Evolutionary conservation across 495 filamentous ascomycete genomes (phyloP).

Genomic region (Talaromyces stipitatus): DNA sequence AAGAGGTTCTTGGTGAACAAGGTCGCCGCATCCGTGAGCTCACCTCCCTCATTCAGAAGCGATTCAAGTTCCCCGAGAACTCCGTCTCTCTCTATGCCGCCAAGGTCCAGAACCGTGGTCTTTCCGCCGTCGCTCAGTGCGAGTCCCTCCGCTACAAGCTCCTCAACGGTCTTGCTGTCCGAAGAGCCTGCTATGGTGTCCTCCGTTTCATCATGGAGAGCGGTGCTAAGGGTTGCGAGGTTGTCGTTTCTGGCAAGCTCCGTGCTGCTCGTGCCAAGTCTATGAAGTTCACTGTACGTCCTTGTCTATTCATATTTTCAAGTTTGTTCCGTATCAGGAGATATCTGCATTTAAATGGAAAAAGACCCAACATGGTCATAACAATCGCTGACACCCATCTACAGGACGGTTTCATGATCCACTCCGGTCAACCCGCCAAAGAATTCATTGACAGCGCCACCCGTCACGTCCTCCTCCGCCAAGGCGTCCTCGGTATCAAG

Average conservation of each 20-base stretch:
- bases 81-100: slow-evolving; percentile 98
- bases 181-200: slow-evolving; percentile 98
- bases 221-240: slow-evolving; percentile 98
- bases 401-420: slow-evolving; percentile 99
- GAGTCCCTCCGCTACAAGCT: slow-evolving; percentile 99
- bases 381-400: slow-evolving; percentile 7
- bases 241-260: slow-evolving; percentile 97
- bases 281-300: slow-evolving; percentile 97
- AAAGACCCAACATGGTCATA: too few relatives aligned
- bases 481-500: slow-evolving; percentile 99
- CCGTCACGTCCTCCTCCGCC: slow-evolving; percentile 97
- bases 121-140: slow-evolving; percentile 99
- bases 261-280: slow-evolving; percentile 97
- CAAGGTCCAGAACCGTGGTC: slow-evolving; percentile 99
- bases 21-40: slow-evolving; percentile 99
- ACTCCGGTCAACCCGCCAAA: slow-evolving; percentile 98
- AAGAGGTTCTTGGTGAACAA: slow-evolving; percentile 99
- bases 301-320: not conserved
- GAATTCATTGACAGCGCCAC: slow-evolving; percentile 99
- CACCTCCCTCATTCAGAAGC: slow-evolving; percentile 99
- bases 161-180: slow-evolving; percentile 95
- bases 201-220: slow-evolving; percentile 99
- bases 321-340: too few relatives aligned
- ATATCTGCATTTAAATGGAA: too few relatives aligned
- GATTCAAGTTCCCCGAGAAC: slow-evolving; percentile 99